A percentile compares a stretch with the other conserved stretches of the same genome.
These are phyloP conservation scores for Fraxinus dipetala DNA, from an alignment of 305 asterid species.

Conservation along the genomic window DNA sequence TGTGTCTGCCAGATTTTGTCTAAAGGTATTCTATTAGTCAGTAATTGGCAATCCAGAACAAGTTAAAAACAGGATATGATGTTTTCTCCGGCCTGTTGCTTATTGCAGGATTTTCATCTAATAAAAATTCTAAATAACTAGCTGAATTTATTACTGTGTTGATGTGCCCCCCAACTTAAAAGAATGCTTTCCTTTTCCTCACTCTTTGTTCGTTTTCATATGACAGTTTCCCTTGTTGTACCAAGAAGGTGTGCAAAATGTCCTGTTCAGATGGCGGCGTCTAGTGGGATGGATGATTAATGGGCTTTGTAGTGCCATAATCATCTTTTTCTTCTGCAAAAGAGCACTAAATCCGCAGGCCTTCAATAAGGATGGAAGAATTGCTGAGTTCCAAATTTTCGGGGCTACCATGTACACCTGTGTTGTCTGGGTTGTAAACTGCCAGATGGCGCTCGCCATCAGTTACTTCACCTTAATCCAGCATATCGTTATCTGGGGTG, in stretches of 20 bases:
- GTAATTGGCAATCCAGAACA: background rate
- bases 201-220: background rate
- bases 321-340: slow-evolving; percentile 75
- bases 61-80: background rate
- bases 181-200: slow-evolving; percentile 18
- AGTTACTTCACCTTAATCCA: slow-evolving; percentile 85
- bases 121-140: background rate
- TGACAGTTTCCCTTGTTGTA: slow-evolving; percentile 86
- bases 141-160: background rate
- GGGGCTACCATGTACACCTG: slow-evolving; percentile 87
- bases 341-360: slow-evolving; percentile 63
- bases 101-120: background rate
- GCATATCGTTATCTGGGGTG: slow-evolving; percentile 84
- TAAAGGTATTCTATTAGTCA: slow-evolving; percentile 52
- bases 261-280: slow-evolving; percentile 91
- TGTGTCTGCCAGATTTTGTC: slow-evolving; percentile 80
- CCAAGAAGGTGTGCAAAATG: slow-evolving; percentile 94
- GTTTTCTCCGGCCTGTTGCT: background rate
- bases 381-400: slow-evolving; percentile 51
- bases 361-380: slow-evolving; percentile 56
- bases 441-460: slow-evolving; percentile 79
- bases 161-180: background rate
- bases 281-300: slow-evolving; percentile 93
- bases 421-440: slow-evolving; percentile 86
- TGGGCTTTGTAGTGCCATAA: slow-evolving; percentile 56